Evolutionary conservation across 2,329 filamentous ascomycete genomes (phyloP).

Genomic region (Botrytis cinerea): DNA sequence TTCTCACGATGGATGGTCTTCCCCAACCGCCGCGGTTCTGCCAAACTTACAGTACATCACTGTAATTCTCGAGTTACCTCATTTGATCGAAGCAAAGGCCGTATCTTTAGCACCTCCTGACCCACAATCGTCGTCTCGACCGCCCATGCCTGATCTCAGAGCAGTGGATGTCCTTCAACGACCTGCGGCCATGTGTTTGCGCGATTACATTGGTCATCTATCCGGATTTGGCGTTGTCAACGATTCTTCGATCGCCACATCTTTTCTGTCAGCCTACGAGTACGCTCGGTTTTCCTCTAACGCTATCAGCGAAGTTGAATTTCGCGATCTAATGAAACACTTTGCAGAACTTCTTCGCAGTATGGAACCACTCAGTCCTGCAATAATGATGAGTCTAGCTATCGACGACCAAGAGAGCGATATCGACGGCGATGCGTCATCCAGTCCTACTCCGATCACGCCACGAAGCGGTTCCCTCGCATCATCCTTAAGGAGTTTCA

Average conservation of each 20-base stretch:
- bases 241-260: slow-evolving; percentile 50
- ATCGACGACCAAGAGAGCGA: slow-evolving; percentile 35
- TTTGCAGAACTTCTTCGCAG: slow-evolving; percentile 79
- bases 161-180: slow-evolving; percentile 73
- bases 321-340: slow-evolving; percentile 76
- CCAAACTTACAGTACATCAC: slow-evolving; percentile 80
- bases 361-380: slow-evolving; percentile 58
- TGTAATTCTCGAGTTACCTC: slow-evolving; percentile 80
- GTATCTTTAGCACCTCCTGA: slow-evolving; percentile 74
- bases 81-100: slow-evolving; percentile 89
- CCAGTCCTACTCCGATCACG: slow-evolving; percentile 27
- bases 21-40: slow-evolving; percentile 72
- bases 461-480: slow-evolving; percentile 37
- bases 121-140: slow-evolving; percentile 44
- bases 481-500: slow-evolving; percentile 31
- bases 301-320: slow-evolving; percentile 68
- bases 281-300: slow-evolving; percentile 76
- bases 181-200: slow-evolving; percentile 68
- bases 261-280: slow-evolving; percentile 79
- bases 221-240: slow-evolving; percentile 65
- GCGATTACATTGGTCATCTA: slow-evolving; percentile 77
- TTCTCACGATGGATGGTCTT: slow-evolving; percentile 85
- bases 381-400: slow-evolving; percentile 33
- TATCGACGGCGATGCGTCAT: slow-evolving; percentile 37
- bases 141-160: slow-evolving; percentile 60